Evolutionary conservation across 257 asterid genomes (phyloP), one percentile per base, ranked within the genome.

Genomic region (Jacaranda copaia): DNA sequence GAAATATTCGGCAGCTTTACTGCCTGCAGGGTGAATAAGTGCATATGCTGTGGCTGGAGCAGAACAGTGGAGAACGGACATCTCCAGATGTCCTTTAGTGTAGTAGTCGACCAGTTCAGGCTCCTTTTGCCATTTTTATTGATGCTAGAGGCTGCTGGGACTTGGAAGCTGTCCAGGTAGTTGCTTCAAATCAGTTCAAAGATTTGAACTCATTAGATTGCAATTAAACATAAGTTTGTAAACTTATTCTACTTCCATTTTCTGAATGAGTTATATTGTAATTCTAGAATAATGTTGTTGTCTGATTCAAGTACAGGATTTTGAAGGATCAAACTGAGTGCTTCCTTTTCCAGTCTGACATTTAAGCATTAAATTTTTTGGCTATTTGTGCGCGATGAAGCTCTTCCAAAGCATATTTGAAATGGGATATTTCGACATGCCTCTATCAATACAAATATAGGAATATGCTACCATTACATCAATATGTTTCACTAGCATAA

Each of bases 1-100:
- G 99, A 69, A 94, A 94, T 82, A 87, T 92, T 74, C 88, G 90
- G 71, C 98, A 94, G 83, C 97, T 92, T 46, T 92, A 92, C 86
- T 94, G 94, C 87, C 70, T 88, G 79, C 98, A 92, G 75, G 96
- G 97, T 43, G 97, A 92, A 59, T 85, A 71, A 76, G 53, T 79
- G 72, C 18, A 62, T 56, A 8, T 68, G 69, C 25, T 12, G 75
- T n/a, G 16, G 45, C 74, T 16, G 52, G 53, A 76, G 48, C 51
- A 36, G 68, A 81, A 55, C 19, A 46, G 55, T 38, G 19, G 55
- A 62, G 36, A 15, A 25, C 45, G 35, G 77, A 76, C 62, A 20
- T 57, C 58, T 13, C 4, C 35, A 11, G 52, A 16, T 64, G 64
- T 19, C 51, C 63, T 45, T 77, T 52, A 35, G 18, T 73, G 51